Base-by-base conservation (phyloP, 345 rosid species). In the Iberis pinnata region DNA sequence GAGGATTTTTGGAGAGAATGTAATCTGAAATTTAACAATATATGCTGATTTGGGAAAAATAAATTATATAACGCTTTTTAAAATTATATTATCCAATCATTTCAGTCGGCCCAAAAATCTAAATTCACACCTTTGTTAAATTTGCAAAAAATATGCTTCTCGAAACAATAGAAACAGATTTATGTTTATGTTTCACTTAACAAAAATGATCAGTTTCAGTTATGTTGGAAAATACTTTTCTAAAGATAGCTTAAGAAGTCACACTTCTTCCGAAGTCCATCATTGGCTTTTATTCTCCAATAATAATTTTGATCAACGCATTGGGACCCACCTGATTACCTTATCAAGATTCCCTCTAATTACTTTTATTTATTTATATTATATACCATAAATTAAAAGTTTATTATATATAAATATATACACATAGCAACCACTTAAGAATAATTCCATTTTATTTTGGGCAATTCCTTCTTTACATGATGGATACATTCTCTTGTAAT, bases 401-500 rank as follows among this genome's bases (percentile, higher is more conserved):
- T 32, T 47, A 3, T 65, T 33, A 29, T 53, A 29, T 31, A 39
- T 33, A 64, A 9, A 65, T 38, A 58, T 32, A 8, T 26, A 26
- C 15, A 2, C 27, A 51, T 58, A 38, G 32, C 71, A 67, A 60
- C 56, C 51, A 67, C 71, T 53, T 31, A 8, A 45, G 49, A 67
- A 53, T 53, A 19, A 53, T 60, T 46, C 39, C 33, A 29, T 29
- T 29, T 29, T 29, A 5, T 5, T 29, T 29, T 29, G 33, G 10
- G 10, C 8, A 5, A 4, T 29, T 67, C 40, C 49, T 20, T 46
- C 57, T 53, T 33, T 25, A 53, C 38, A 67, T 53, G 24, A 67
- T 67, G 71, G 57, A 68, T 60, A 68, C 71, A 47, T 53, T 60
- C 52, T 60, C 71, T 33, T 12, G 61, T 33, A 67, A 67, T 18